Evolutionary conservation across 306 rosid species (phyloP), one percentile per base, ranked within the genome.

Genomic region (Styphnolobium japonicum): DNA sequence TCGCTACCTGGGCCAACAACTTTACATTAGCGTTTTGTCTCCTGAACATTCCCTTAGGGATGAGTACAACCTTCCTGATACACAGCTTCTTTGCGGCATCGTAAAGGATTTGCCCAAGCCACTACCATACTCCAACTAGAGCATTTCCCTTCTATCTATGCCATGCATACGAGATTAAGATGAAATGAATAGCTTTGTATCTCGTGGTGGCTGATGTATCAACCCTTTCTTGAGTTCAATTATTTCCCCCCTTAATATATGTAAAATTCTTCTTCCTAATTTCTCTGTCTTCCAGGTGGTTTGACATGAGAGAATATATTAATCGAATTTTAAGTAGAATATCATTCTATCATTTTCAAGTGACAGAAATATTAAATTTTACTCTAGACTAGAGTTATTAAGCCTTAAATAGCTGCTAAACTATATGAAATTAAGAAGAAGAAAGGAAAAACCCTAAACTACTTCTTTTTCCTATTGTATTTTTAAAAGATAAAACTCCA

Each of bases 1-100:
- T 33, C 84, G 92, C 11, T 89, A 91, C 82, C 42, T 91, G 58
- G 97, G 97, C 4, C 97, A 91, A 25, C 90, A 91, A 29, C 73
- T 91, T n/a, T 91, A 91, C 69, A 0, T 88, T 0, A 86, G 90
- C 23, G 85, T 91, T 21, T 45, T 74, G 23, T 86, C 91, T 0
- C 78, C 83, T 0, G 79, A 67, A 10, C 72, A 37, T 0, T 89
- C 96, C 2, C 75, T 76, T 10, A 86, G 93, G 68, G 90, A 91
- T 70, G 93, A 91, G 85, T 91, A 89, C 83, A 85, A 85, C 76
- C 62, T 91, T 33, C 97, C 92, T 0, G 89, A 84, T 0, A 66
- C 37, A 1, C 76, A 87, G 36, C 76, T 83, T 15, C 25, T 85
- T 18, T 91, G 97, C 56, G 97, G 93, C 61, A 25, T 84, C 9